These are phyloP conservation scores for Inonotus obliquus DNA, from an alignment of 1,284 basidiomycete genomes.

Conservation along the genomic window DNA sequence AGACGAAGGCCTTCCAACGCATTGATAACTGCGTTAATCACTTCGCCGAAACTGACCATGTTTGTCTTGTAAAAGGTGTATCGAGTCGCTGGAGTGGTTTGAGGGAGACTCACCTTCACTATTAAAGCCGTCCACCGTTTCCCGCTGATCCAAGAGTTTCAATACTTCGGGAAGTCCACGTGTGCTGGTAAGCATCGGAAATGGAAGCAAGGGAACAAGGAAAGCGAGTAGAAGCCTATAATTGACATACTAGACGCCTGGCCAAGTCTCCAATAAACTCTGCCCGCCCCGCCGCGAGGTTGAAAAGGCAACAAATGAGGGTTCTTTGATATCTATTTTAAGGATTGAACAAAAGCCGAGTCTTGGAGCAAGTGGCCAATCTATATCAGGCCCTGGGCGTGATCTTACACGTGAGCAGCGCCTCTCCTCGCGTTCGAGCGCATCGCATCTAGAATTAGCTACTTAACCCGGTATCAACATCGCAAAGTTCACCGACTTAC, in stretches of 20 bases:
- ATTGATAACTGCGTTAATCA: background rate
- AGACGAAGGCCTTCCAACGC: constrained; percentile 1
- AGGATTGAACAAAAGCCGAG: background rate
- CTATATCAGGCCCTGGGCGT: background rate
- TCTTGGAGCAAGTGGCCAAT: background rate
- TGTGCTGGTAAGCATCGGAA: background rate
- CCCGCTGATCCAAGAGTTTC: too few species aligned
- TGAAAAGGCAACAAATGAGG: background rate
- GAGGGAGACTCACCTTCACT: background rate
- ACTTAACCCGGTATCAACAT: background rate
- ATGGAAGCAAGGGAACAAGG: background rate
- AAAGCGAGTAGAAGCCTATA: background rate
- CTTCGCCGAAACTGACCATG: background rate
- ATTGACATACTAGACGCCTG: background rate
- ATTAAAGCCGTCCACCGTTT: too few species aligned
- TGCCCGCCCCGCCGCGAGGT: background rate
- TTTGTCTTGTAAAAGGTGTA: background rate
- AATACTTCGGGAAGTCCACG: background rate
- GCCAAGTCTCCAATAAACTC: background rate
- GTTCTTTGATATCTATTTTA: background rate
- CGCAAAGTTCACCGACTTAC: background rate
- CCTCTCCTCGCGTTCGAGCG: background rate
- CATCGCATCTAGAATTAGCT: background rate
- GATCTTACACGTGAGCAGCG: background rate
- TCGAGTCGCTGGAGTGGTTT: background rate